Conservation (phyloP, 768 basidiomycete species). For the Rhizopogon rudus region DNA sequence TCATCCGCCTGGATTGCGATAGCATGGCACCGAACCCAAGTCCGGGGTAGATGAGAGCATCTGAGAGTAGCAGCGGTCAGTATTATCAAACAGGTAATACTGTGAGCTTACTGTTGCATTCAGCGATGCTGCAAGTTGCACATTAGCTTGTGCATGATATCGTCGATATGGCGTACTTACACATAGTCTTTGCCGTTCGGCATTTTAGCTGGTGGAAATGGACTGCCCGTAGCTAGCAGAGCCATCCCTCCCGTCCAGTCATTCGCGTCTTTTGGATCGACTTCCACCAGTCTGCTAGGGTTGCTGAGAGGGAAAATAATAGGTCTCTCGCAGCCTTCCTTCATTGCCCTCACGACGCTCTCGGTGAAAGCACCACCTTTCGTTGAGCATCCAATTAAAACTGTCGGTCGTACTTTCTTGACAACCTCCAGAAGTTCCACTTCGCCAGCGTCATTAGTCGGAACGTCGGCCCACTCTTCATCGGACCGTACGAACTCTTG, state of each 20-base stretch:
- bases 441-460: slow-evolving; percentile 33
- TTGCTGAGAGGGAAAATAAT: slow-evolving; percentile 85
- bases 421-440: slow-evolving; percentile 65
- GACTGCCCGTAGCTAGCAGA: slow-evolving; percentile 79
- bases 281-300: slow-evolving; percentile 74
- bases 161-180: slow-evolving; percentile 33
- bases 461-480: slow-evolving; percentile 46
- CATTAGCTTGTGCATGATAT: slow-evolving; percentile 2
- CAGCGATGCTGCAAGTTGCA: slow-evolving; percentile 49
- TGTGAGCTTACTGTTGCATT: slow-evolving; percentile 57
- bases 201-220: slow-evolving; percentile 71
- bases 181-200: slow-evolving; percentile 60
- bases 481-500: slow-evolving; percentile 54
- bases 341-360: slow-evolving; percentile 66
- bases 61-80: slow-evolving; percentile 19
- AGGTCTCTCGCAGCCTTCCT: slow-evolving; percentile 61
- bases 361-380: slow-evolving; percentile 73
- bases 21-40: slow-evolving; percentile 80
- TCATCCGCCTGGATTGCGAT: slow-evolving; percentile 54
- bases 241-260: slow-evolving; percentile 80
- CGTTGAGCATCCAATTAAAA: slow-evolving; percentile 83
- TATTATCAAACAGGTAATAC: background rate
- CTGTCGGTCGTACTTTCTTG: slow-evolving; percentile 68
- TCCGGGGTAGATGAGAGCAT: slow-evolving; percentile 82
- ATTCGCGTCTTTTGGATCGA: slow-evolving; percentile 62